phyloP scores from a whole-genome alignment of 495 filamentous ascomycete genomes.

The Lepraria neglecta region DNA sequence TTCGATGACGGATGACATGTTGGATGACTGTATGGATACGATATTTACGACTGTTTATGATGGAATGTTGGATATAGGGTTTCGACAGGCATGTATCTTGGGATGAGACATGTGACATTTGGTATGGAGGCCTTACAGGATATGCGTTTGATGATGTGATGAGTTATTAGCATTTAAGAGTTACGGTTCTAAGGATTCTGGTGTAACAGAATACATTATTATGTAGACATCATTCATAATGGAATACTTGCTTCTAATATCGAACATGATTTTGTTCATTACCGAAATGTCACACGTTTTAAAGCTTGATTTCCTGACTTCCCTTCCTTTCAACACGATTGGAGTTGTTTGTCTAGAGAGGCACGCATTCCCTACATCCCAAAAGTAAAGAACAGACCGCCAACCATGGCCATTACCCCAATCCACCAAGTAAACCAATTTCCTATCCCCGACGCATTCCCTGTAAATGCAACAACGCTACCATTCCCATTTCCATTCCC shows the following conservation, averaged over 20 bases:
- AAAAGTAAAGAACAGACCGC: too few species aligned
- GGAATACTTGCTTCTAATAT: neutral
- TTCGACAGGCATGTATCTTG: neutral
- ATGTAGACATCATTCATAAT: neutral
- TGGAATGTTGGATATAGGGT: neutral
- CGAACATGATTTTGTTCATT: too few species aligned
- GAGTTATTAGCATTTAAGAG: neutral
- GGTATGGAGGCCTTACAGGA: neutral
- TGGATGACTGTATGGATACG: slow-evolving; percentile 21
- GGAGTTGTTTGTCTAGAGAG: too few species aligned
- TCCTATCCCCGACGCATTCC: too few species aligned
- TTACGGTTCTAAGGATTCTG: neutral
- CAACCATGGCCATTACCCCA: too few species aligned
- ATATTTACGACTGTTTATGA: slow-evolving; percentile 12
- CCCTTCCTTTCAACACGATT: too few species aligned
- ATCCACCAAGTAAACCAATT: too few species aligned
- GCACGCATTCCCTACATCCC: too few species aligned
- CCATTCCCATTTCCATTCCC: too few species aligned
- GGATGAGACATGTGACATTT: neutral
- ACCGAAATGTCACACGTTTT: too few species aligned
- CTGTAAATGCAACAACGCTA: too few species aligned
- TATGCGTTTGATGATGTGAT: neutral
- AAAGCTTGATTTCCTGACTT: too few species aligned
- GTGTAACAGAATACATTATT: neutral
- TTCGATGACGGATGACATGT: neutral